A percentile compares a stretch with the other conserved stretches of the same genome.
phyloP scores from a whole-genome alignment of 306 rosid genomes.

The Trifolium pratense region DNA sequence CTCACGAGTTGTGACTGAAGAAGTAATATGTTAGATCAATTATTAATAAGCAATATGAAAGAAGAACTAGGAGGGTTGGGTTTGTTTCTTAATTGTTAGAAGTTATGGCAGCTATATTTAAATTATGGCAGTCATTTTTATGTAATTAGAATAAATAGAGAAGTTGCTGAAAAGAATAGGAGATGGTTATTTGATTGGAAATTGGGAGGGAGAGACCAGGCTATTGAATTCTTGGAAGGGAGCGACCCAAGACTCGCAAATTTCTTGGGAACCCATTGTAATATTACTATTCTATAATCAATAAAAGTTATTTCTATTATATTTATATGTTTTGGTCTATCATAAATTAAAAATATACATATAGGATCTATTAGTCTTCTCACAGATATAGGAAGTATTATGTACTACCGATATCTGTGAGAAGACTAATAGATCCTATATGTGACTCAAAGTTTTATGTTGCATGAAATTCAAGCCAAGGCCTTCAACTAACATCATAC shows the following conservation, averaged over 20 bases:
- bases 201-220: no score
- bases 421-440: not conserved
- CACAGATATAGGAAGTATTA: no score
- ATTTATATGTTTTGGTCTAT: no score
- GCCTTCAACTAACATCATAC: not conserved
- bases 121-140: no score
- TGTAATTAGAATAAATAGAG: not conserved
- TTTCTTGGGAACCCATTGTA: no score
- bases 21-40: not conserved
- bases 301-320: no score
- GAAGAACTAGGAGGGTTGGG: not conserved
- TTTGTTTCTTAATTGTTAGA: not conserved
- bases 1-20: not conserved
- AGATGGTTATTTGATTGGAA: not conserved
- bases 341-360: no score
- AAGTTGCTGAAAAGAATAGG: not conserved
- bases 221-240: no score
- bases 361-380: no score
- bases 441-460: not conserved
- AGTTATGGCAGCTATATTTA: not conserved
- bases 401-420: not conserved
- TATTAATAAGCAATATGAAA: not conserved
- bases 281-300: no score
- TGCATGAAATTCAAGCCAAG: slow-evolving; percentile 20
- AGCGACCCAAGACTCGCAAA: no score